These are phyloP conservation scores for Quercus glauca DNA, from an alignment of 306 rosid species.

Conservation along the genomic window DNA sequence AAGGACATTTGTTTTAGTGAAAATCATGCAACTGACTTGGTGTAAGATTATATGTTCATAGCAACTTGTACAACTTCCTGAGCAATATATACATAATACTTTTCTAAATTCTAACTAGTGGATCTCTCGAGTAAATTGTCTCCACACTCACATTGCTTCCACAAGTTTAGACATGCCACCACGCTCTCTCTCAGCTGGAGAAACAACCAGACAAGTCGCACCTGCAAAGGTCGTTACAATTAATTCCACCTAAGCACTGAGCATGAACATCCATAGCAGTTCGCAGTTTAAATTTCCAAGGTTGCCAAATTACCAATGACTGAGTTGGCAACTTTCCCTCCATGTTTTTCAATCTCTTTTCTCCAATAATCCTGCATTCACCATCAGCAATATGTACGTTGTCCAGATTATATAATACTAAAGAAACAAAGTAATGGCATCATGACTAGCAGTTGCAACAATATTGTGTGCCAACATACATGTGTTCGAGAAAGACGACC, in stretches of 20 bases:
- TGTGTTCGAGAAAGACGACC: constrained; percentile 78
- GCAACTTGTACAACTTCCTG: background rate
- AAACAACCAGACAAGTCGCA: constrained; percentile 61
- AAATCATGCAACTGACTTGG: background rate
- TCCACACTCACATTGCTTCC: constrained; percentile 59
- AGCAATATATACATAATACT: background rate
- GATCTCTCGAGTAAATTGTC: background rate
- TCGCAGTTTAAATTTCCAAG: background rate
- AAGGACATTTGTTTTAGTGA: background rate
- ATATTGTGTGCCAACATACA: constrained; percentile 28
- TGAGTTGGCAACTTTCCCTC: constrained; percentile 66
- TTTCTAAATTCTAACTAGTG: background rate
- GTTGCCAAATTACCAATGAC: constrained; percentile 42
- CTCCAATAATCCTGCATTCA: constrained; percentile 63
- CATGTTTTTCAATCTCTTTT: constrained; percentile 61
- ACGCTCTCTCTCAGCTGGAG: constrained; percentile 62
- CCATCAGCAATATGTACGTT: background rate
- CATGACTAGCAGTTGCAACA: background rate
- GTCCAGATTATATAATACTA: background rate
- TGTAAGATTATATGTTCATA: too few species aligned
- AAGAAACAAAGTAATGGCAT: background rate
- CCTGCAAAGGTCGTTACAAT: constrained; percentile 31
- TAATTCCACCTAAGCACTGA: background rate
- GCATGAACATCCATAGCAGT: background rate
- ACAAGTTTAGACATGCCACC: constrained; percentile 69